phyloP scores from a whole-genome alignment of 2,329 filamentous ascomycete genomes.

The Ceratocystis lukuohia region DNA sequence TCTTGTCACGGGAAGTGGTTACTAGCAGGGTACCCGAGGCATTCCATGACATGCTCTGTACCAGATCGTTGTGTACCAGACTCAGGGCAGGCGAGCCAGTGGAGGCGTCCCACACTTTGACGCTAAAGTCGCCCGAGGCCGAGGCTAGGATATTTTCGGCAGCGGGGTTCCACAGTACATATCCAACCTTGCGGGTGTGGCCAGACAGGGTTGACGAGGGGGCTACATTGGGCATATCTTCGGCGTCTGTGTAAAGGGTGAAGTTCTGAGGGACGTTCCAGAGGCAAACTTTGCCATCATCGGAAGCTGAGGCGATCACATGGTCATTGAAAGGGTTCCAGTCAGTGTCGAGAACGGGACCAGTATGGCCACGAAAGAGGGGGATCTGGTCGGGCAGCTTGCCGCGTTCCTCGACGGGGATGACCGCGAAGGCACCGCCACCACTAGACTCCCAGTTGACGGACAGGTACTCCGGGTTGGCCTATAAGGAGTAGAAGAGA shows the following conservation, averaged over 20 bases:
- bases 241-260: slow-evolving; percentile 68
- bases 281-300: slow-evolving; percentile 93
- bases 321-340: slow-evolving; percentile 97
- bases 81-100: slow-evolving; percentile 60
- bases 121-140: slow-evolving; percentile 82
- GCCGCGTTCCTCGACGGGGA: slow-evolving; percentile 78
- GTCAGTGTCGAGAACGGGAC: slow-evolving; percentile 90
- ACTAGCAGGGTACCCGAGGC: slow-evolving; percentile 74
- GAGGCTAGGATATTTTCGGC: slow-evolving; percentile 93
- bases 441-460: slow-evolving; percentile 98
- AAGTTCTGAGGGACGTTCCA: slow-evolving; percentile 91
- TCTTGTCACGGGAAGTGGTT: slow-evolving; percentile 96
- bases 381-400: slow-evolving; percentile 87
- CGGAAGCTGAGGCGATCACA: slow-evolving; percentile 82
- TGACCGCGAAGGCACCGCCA: slow-evolving; percentile 91
- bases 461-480: slow-evolving; percentile 86
- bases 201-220: slow-evolving; percentile 73
- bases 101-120: slow-evolving; percentile 92
- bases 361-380: slow-evolving; percentile 90
- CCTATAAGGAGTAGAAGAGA: slow-evolving; percentile 38
- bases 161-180: slow-evolving; percentile 93
- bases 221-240: slow-evolving; percentile 68
- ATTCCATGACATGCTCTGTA: slow-evolving; percentile 93
- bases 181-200: slow-evolving; percentile 92
- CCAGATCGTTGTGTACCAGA: slow-evolving; percentile 78